phyloP scores from a whole-genome alignment of 768 basidiomycete genomes.

The Auricularia heimuer region DNA sequence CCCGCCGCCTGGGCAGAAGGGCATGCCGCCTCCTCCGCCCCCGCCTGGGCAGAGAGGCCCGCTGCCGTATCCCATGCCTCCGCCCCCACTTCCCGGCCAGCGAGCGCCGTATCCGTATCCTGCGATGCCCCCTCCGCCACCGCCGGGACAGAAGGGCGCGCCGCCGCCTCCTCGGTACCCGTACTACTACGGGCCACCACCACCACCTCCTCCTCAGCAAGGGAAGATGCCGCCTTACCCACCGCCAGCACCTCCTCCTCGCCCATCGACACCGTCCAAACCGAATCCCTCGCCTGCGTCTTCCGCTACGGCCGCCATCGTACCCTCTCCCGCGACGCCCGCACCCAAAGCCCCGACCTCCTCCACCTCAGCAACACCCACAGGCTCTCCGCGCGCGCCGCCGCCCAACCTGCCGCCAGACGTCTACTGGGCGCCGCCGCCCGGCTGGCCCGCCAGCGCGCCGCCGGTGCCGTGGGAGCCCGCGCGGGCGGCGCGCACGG shows the following conservation, averaged over 20 bases:
- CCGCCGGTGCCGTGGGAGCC: neutral
- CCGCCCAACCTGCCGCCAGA: neutral
- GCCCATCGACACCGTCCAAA: too few species aligned
- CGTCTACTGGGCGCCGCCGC: neutral
- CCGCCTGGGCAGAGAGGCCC: slow-evolving; percentile 5
- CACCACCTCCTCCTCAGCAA: neutral
- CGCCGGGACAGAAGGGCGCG: neutral
- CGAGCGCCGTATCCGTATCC: neutral
- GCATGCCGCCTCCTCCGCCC: slow-evolving; percentile 3
- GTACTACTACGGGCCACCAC: neutral
- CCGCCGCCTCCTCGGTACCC: neutral
- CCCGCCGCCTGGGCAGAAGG: neutral
- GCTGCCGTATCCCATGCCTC: neutral
- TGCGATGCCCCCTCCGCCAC: neutral
- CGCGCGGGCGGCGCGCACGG: neutral
- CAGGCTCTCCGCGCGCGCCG: slow-evolving; percentile 16
- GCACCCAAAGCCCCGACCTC: slow-evolving; percentile 9
- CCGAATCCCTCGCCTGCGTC: neutral
- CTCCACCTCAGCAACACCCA: slow-evolving; percentile 8
- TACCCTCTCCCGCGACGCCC: too few species aligned
- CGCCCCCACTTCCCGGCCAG: neutral
- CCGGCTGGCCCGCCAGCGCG: neutral
- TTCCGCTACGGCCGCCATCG: too few species aligned
- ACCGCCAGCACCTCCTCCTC: too few species aligned
- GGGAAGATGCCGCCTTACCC: neutral